Evolutionary conservation across 2,329 filamentous ascomycete species (phyloP).

Genomic region (Fusarium praegraminearum): DNA sequence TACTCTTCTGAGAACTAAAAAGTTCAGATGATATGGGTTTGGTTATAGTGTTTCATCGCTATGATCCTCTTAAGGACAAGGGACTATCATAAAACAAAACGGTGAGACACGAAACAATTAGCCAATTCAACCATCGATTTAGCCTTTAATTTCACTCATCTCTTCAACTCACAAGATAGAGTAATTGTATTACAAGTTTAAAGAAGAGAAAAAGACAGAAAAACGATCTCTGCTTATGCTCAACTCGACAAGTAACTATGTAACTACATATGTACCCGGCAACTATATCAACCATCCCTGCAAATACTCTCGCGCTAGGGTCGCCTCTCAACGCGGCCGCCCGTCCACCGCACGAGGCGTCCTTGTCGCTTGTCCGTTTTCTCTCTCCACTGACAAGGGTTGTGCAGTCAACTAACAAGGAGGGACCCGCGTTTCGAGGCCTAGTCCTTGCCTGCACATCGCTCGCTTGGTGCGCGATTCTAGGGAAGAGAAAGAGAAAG

Average conservation of each 20-base stretch:
- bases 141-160: background rate
- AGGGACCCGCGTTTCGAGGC: constrained; percentile 30
- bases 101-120: constrained; percentile 10
- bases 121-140: constrained; percentile 8
- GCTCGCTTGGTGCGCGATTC: constrained; percentile 20
- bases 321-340: constrained; percentile 39
- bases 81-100: constrained; percentile 14
- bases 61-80: constrained; percentile 15
- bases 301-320: constrained; percentile 32
- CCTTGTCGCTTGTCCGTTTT: background rate
- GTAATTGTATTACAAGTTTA: background rate
- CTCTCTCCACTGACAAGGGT: constrained; percentile 15
- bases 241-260: background rate
- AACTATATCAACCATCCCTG: background rate
- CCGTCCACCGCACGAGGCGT: constrained; percentile 33
- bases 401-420: constrained; percentile 8
- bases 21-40: constrained; percentile 15
- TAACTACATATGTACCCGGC: constrained; percentile 4
- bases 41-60: constrained; percentile 14
- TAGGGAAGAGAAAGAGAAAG: background rate
- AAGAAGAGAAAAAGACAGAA: background rate
- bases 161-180: background rate
- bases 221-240: constrained; percentile 7
- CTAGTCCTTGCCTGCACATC: constrained; percentile 23
- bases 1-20: constrained; percentile 1